These are phyloP conservation scores for Pseudocercospora macadamiae DNA, from an alignment of 2,329 filamentous ascomycete species.

Conservation along the genomic window DNA sequence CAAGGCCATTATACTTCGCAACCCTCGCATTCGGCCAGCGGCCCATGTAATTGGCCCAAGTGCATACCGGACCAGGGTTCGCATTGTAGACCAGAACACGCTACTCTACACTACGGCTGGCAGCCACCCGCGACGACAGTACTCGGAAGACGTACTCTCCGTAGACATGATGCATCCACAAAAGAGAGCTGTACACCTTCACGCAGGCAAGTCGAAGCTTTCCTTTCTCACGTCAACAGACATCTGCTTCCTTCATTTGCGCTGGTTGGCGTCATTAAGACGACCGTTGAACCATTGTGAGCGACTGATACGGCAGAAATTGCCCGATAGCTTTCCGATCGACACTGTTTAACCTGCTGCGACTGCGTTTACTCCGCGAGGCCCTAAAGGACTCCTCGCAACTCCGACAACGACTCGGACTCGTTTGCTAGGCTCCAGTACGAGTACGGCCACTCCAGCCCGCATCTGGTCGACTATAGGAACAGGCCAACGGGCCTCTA, in stretches of 20 bases:
- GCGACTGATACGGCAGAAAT: neutral
- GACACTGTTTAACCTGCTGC: neutral
- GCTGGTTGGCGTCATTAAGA: neutral
- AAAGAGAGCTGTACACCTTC: slow-evolving; percentile 3
- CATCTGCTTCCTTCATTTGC: neutral
- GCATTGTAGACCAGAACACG: neutral
- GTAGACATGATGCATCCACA: neutral
- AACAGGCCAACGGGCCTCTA: slow-evolving; percentile 14
- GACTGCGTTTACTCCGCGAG: neutral
- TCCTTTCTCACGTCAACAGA: neutral
- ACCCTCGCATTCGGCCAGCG: slow-evolving; percentile 2
- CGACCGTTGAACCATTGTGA: neutral
- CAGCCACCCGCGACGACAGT: neutral
- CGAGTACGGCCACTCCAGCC: no score
- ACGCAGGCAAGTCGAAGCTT: slow-evolving; percentile 3
- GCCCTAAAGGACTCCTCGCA: no score
- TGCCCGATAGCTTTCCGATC: neutral
- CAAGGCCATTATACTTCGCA: neutral
- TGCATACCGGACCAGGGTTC: neutral
- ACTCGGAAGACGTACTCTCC: slow-evolving; percentile 5
- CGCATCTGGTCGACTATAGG: neutral
- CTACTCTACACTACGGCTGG: neutral
- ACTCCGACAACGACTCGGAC: no score
- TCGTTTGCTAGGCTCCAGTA: no score
- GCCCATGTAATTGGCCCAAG: neutral